Evolutionary conservation across 345 rosid genomes (phyloP), one percentile per base, ranked within the genome.

Genomic region (Euphorbia lathyris): DNA sequence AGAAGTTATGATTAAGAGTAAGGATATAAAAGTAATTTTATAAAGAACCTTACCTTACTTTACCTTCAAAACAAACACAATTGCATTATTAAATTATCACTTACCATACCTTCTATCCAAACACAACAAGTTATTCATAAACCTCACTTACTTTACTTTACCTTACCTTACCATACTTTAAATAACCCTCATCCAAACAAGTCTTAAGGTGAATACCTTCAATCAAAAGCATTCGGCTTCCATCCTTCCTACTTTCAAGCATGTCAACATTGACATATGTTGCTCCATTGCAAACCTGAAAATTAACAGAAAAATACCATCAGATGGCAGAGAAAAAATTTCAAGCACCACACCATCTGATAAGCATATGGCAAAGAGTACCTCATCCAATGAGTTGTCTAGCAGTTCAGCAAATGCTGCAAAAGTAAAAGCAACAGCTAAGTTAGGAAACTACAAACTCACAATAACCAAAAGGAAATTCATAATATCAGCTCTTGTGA

Each of bases 341-440:
- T 30, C 20, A 77, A 13, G 0, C 17, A n/a, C 45, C 26, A 47
- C 50, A 47, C 20, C 42, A 45, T 26, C 0, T 16, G 3, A 61
- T 70, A 62, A 69, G 40, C 36, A 48, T 22, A 13, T 14, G 9
- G 55, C 5, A 40, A 9, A 56, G 51, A 67, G 17, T 74, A 91
- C 98, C 93, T 94, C 98, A 60, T 94, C 98, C 82, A 94, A 79
- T 1, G 93, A 76, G 55, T 94, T 94, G 74, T 94, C 98, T 61
- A 94, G 68, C 75, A 94, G 98, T 76, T 94, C 98, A 0, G 97
- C 98, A 71, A 90, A 87, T 57, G 98, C 98, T 94, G 85, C 74
- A 77, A n/a, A 56, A 51, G 14, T 61, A 48, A 14, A 25, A 11
- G 52, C 25, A 78, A 14, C 32, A 27, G 52, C 58, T 34, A 45